Evolutionary conservation across 2,329 filamentous ascomycete genomes (phyloP), one percentile per base, ranked within the genome.

Genomic region (Eutypella sp.): DNA sequence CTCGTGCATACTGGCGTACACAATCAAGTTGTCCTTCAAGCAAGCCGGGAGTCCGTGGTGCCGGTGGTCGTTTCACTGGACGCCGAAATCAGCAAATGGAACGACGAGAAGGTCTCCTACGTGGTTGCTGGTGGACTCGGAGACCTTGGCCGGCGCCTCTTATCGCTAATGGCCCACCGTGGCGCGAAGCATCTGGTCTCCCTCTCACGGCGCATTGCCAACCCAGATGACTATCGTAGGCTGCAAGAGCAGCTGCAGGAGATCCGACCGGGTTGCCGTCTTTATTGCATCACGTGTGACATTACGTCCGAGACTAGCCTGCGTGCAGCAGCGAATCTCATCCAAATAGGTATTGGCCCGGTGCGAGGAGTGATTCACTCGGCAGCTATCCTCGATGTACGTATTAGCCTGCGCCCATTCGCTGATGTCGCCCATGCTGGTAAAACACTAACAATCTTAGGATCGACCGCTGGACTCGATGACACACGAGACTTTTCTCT

Each of bases 41-140:
- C 47, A 2, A 37, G 37, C 4, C 6, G 25, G 9, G 36, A 45
- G 16, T 47, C 45, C 5, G 18, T 39, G 7, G 42, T 44, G 19
- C 37, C 38, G 15, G 27, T 31, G 11, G 20, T 13, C 13, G 25
- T 39, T 4, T 9, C 29, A 5, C 16, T 19, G 19, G 41, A 5
- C 15, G 16, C n/a, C 37, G 40, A 11, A 15, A n/a, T 16, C 11
- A 31, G 25, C 16, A 8, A 4, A 10, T 53, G 46, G 50, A 16
- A 15, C 2, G 29, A 29, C 13, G 38, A 33, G 8, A 34, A 50
- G 15, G 48, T 39, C 4, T 45, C 53, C 0, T 55, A 53, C 22
- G 42, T 57, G 3, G 24, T 56, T 13, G 46, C 46, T 7, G 55
- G 55, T 2, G 52, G 55, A 5, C 25, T 54, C 2, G 55, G 55